These are phyloP conservation scores for Apiotrichum mycotoxinovorans DNA, from an alignment of 1,284 basidiomycete genomes.

Conservation along the genomic window DNA sequence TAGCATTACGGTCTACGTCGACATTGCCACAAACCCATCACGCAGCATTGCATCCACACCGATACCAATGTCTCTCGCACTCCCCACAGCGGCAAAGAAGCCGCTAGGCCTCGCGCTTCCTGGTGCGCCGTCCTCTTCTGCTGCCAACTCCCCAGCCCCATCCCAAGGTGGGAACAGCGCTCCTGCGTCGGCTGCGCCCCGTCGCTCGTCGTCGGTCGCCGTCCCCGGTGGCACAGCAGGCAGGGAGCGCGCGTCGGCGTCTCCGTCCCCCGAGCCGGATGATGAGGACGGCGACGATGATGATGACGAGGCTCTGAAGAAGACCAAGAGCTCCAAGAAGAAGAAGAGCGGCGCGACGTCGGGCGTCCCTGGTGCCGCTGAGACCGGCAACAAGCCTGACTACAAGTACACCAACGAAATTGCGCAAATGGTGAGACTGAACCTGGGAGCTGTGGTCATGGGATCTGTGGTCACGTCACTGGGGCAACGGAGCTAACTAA, in stretches of 20 bases:
- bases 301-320: slow-evolving; percentile 22
- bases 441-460: neutral
- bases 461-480: too few species aligned
- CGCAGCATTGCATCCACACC: too few species aligned
- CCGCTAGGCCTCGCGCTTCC: slow-evolving; percentile 20
- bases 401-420: slow-evolving; percentile 77
- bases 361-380: slow-evolving; percentile 6
- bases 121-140: neutral
- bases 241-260: slow-evolving; percentile 8
- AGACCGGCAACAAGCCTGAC: slow-evolving; percentile 48
- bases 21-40: too few species aligned
- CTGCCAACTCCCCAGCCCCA: slow-evolving; percentile 11
- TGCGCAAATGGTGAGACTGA: slow-evolving; percentile 65
- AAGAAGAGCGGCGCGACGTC: slow-evolving; percentile 21
- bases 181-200: too few species aligned
- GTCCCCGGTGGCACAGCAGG: neutral
- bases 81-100: slow-evolving; percentile 14
- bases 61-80: slow-evolving; percentile 14
- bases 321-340: slow-evolving; percentile 22
- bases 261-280: slow-evolving; percentile 28
- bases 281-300: slow-evolving; percentile 38
- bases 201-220: neutral
- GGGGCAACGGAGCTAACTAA: neutral
- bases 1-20: too few species aligned
- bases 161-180: neutral